A percentile compares a stretch with the other conserved stretches of the same genome.
Evolutionary conservation across 2,329 filamentous ascomycete genomes (phyloP).

Genomic region (Pseudogymnoascus sp.): DNA sequence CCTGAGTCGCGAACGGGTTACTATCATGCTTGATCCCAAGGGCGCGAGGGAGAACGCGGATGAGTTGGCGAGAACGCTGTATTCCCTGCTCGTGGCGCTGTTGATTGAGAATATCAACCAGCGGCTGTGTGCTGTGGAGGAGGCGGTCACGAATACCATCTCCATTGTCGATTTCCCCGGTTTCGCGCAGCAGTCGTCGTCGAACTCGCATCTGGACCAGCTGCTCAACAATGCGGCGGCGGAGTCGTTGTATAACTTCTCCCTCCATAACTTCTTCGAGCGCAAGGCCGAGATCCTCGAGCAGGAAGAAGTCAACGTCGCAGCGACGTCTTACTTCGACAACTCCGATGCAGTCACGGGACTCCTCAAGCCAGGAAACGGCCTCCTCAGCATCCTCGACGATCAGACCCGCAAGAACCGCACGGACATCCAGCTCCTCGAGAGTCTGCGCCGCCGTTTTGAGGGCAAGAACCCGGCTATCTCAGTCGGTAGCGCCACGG

Average conservation of each 20-base stretch:
- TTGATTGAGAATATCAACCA: conserved; percentile 92
- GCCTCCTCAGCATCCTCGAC: conserved; percentile 86
- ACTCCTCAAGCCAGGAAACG: conserved; percentile 85
- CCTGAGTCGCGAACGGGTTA: conserved; percentile 92
- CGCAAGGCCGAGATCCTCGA: conserved; percentile 89
- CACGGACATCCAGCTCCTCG: conserved; percentile 81
- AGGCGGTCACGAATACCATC: conserved; percentile 84
- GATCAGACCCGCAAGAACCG: conserved; percentile 89
- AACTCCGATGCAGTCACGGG: conserved; percentile 92
- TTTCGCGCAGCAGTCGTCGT: conserved; percentile 77
- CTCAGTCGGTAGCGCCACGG: conserved; percentile 64
- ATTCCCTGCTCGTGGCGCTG: conserved; percentile 88
- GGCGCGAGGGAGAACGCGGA: conserved; percentile 89
- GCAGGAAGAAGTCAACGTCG: conserved; percentile 83
- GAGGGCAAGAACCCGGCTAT: conserved; percentile 92
- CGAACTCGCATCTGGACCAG: conserved; percentile 81
- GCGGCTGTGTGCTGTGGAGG: conserved; percentile 77
- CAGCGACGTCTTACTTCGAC: conserved; percentile 94
- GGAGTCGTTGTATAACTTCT: conserved; percentile 87
- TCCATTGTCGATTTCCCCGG: conserved; percentile 96
- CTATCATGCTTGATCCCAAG: conserved; percentile 89
- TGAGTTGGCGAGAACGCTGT: conserved; percentile 85
- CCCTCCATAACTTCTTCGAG: conserved; percentile 92
- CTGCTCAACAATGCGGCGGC: conserved; percentile 90
- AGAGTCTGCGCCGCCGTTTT: conserved; percentile 86